Conservation (phyloP, 768 basidiomycete genomes). For the Boletus tomentosulus region DNA sequence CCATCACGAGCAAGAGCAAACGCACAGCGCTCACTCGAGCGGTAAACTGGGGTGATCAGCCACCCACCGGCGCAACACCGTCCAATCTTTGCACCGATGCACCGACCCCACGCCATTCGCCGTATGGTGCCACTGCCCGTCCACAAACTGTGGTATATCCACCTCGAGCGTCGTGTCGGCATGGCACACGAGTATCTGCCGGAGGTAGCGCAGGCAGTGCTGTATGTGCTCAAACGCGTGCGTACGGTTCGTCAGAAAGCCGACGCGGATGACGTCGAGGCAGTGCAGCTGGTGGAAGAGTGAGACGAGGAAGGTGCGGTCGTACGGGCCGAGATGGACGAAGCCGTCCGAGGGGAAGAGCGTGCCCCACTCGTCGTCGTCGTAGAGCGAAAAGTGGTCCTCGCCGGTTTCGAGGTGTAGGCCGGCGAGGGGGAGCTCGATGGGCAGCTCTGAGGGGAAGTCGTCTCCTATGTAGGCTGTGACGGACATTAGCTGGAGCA, state of each 20-base stretch:
- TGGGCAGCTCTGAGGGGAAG: conserved; percentile 30
- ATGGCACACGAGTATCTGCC: conserved; percentile 35
- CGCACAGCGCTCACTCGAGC: conserved; percentile 8
- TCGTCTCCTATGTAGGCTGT: conserved; percentile 24
- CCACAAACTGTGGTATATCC: conserved; percentile 25
- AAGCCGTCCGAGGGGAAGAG: conserved; percentile 34
- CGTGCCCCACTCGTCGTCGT: conserved; percentile 28
- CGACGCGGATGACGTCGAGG: too few species aligned
- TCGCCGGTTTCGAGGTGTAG: conserved; percentile 18
- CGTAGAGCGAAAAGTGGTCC: conserved; percentile 27
- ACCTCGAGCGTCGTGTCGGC: conserved; percentile 38
- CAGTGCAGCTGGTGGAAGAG: too few species aligned
- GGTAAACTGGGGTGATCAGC: conserved; percentile 28
- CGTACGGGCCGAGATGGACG: conserved; percentile 31
- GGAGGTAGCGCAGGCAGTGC: conserved; percentile 39
- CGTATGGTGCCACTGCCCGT: conserved; percentile 25
- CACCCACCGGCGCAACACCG: conserved; percentile 26
- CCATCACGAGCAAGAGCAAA: background rate
- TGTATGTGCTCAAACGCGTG: conserved; percentile 29
- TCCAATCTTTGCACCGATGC: conserved; percentile 34
- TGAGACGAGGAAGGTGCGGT: conserved; percentile 24
- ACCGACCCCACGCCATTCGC: conserved; percentile 30
- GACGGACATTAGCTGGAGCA: background rate
- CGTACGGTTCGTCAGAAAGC: conserved; percentile 9
- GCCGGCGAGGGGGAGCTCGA: conserved; percentile 27